Conservation (phyloP, 495 filamentous ascomycete genomes). For the Podospora comata region DNA sequence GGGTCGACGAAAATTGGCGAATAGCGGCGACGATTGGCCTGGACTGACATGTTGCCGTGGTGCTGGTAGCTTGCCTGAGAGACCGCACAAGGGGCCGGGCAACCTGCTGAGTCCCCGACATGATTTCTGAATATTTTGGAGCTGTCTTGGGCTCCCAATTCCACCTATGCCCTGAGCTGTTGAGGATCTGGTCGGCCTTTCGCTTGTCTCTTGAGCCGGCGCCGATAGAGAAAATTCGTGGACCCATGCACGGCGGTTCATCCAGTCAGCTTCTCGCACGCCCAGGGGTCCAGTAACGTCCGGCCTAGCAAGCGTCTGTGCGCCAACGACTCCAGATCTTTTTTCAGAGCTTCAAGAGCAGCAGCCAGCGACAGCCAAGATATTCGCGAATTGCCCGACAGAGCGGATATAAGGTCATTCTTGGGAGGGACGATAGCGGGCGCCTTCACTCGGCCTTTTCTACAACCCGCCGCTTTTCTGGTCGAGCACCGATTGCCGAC, state of each 20-base stretch:
- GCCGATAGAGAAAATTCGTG: conserved; percentile 18
- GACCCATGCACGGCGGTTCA: conserved; percentile 13
- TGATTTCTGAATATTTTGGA: conserved; percentile 34
- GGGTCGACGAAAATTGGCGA: conserved; percentile 47
- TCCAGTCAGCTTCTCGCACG: conserved; percentile 13
- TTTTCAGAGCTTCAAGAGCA: conserved; percentile 20
- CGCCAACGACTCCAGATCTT: conserved; percentile 31
- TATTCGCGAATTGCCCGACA: conserved; percentile 8
- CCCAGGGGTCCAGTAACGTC: conserved; percentile 20
- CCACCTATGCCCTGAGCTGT: conserved; percentile 3
- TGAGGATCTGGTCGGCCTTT: conserved; percentile 8
- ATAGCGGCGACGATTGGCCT: conserved; percentile 32
- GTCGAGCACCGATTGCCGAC: background rate
- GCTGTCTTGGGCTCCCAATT: conserved; percentile 11
- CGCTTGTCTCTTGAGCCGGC: conserved; percentile 2
- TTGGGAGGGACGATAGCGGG: background rate
- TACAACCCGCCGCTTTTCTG: background rate
- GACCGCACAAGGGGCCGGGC: conserved; percentile 64
- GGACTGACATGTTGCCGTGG: conserved; percentile 28
- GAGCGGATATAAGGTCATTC: background rate
- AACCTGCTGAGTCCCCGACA: conserved; percentile 68
- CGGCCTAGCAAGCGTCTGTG: conserved; percentile 23
- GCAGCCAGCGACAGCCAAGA: background rate
- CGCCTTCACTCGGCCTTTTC: background rate
- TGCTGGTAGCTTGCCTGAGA: conserved; percentile 48